Evolutionary conservation across 441 rosid genomes (phyloP).

Genomic region (Arabidopsis hybrid): DNA sequence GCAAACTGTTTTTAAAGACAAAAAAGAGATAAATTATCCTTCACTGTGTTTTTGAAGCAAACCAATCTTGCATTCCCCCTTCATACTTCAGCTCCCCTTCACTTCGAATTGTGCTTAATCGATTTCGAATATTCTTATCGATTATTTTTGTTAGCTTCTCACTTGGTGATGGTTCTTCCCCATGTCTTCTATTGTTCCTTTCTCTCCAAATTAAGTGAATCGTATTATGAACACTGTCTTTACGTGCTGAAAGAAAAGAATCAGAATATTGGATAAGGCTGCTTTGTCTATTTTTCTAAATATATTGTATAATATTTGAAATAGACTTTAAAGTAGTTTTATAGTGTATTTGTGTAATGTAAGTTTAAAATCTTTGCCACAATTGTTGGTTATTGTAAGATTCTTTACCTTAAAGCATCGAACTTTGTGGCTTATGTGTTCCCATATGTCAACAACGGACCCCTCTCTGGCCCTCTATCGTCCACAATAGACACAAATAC

Average conservation of each 20-base stretch:
- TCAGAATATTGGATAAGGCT: conserved; percentile 41
- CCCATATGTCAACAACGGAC: conserved; percentile 21
- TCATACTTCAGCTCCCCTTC: too few species aligned
- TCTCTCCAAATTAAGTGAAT: too few species aligned
- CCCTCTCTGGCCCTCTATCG: conserved; percentile 14
- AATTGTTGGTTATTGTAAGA: conserved; percentile 27
- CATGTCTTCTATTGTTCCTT: too few species aligned
- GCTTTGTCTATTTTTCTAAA: conserved; percentile 4
- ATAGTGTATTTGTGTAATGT: neutral
- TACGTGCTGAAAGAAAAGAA: conserved; percentile 34
- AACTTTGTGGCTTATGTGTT: conserved; percentile 30
- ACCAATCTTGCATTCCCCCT: too few species aligned
- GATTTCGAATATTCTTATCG: too few species aligned
- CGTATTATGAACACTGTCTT: conserved; percentile 38
- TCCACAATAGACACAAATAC: conserved; percentile 22
- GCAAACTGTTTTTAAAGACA: too few species aligned
- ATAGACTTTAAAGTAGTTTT: conserved; percentile 10
- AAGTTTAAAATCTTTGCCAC: conserved; percentile 14
- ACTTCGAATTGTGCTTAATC: too few species aligned
- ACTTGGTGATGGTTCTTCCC: too few species aligned
- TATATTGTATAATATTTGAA: conserved; percentile 4
- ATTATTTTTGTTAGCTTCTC: too few species aligned
- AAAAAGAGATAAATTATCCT: too few species aligned
- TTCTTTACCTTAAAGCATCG: conserved; percentile 30
- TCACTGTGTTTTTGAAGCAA: too few species aligned